A percentile compares a stretch with the other conserved stretches of the same genome.
These are phyloP conservation scores for Solanum chiquidenum DNA, from an alignment of 257 asterid genomes.

Conservation along the genomic window DNA sequence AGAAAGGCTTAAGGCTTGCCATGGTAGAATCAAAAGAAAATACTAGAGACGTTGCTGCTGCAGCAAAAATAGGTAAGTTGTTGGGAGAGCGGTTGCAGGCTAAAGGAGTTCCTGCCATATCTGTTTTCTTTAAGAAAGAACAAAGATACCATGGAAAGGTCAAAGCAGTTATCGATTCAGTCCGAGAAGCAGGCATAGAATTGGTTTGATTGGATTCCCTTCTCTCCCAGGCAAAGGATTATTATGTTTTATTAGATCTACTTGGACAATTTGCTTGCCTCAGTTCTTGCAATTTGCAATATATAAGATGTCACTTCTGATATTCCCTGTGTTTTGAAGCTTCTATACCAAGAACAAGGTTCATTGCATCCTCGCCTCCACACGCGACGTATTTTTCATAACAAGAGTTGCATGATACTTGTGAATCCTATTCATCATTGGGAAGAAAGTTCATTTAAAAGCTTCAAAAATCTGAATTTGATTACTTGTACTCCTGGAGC, in stretches of 20 bases:
- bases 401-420: not conserved
- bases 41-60: constrained; percentile 83
- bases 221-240: not conserved
- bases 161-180: constrained; percentile 73
- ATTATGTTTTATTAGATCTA: not conserved
- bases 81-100: constrained; percentile 62
- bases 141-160: constrained; percentile 89
- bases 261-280: not conserved
- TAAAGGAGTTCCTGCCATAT: constrained; percentile 63
- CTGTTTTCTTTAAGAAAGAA: constrained; percentile 57
- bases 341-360: not conserved
- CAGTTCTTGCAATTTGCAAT: not conserved
- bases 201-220: constrained; percentile 20
- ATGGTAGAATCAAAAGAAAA: constrained; percentile 48
- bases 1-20: constrained; percentile 63
- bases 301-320: not conserved
- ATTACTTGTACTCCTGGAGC: not conserved
- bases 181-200: constrained; percentile 56
- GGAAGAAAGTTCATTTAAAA: not conserved
- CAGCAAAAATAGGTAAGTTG: constrained; percentile 80
- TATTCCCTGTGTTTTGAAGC: not conserved
- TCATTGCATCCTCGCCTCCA: not conserved
- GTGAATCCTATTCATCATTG: not conserved
- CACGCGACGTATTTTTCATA: not conserved
- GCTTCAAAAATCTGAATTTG: not conserved